Percentiles rank a stretch among this genome's conserved stretches.
Conservation (phyloP, 257 asterid genomes). For the Cinchona pubescens region DNA sequence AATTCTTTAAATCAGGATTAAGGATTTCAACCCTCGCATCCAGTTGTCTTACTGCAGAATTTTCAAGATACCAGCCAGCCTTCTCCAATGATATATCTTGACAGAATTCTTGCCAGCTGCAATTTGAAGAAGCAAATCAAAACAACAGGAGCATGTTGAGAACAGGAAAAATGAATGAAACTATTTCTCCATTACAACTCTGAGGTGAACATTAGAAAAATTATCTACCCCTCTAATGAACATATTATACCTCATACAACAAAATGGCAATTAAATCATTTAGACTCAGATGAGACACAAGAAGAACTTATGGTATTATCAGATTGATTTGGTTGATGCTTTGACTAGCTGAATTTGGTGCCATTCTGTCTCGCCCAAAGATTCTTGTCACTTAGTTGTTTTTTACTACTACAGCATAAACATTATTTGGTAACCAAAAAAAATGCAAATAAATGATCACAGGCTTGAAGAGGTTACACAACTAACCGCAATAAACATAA, state of each 20-base stretch:
- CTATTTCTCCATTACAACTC: background rate
- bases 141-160: background rate
- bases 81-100: conserved; percentile 74
- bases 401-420: background rate
- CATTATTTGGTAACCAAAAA: background rate
- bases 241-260: background rate
- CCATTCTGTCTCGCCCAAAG: background rate
- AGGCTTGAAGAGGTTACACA: conserved; percentile 8
- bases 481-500: conserved; percentile 59
- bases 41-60: conserved; percentile 27
- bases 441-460: background rate
- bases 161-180: background rate
- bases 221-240: background rate
- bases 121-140: conserved; percentile 20
- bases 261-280: background rate
- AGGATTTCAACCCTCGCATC: conserved; percentile 22
- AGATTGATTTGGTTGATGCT: background rate
- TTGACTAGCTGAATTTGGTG: background rate
- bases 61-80: conserved; percentile 67
- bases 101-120: conserved; percentile 83
- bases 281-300: background rate
- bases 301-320: background rate
- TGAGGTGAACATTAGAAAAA: background rate
- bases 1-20: conserved; percentile 20
- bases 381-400: background rate